A percentile compares a stretch with the other conserved stretches of the same genome.
Evolutionary conservation across 805 yeast genomes (phyloP).

Genomic region (Candida endomychidarum): DNA sequence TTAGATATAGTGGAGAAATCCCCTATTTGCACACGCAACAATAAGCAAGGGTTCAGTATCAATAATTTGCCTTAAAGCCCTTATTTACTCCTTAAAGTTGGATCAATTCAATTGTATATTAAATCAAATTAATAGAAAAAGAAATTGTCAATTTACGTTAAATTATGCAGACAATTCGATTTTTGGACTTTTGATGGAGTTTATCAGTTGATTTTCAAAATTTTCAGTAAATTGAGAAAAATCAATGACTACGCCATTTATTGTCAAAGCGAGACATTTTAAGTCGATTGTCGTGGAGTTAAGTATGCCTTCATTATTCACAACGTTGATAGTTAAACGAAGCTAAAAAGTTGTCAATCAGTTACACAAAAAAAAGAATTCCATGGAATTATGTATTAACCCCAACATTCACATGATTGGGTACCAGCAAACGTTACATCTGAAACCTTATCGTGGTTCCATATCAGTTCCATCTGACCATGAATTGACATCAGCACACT

Average conservation of each 20-base stretch:
- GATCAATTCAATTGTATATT: background rate
- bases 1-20: constrained; percentile 7
- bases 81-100: background rate
- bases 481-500: too few relatives aligned
- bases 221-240: constrained; percentile 5
- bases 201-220: constrained; percentile 3
- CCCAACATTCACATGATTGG: too few relatives aligned
- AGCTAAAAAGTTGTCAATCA: too few relatives aligned
- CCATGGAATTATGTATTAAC: too few relatives aligned
- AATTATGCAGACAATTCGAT: constrained; percentile 1
- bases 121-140: background rate
- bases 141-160: background rate
- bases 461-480: too few relatives aligned
- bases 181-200: background rate
- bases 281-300: constrained; percentile 1
- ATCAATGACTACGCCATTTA: constrained; percentile 2
- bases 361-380: too few relatives aligned
- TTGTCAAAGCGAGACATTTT: background rate
- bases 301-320: too few relatives aligned
- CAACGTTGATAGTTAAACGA: too few relatives aligned
- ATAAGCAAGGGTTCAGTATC: constrained; percentile 1
- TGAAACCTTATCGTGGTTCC: too few relatives aligned
- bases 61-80: background rate
- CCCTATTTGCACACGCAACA: constrained; percentile 5
- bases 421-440: too few relatives aligned